A percentile compares a stretch with the other conserved stretches of the same genome.
Conservation (phyloP, 2,329 filamentous ascomycete species). For the Pseudogymnoascus destructans region DNA sequence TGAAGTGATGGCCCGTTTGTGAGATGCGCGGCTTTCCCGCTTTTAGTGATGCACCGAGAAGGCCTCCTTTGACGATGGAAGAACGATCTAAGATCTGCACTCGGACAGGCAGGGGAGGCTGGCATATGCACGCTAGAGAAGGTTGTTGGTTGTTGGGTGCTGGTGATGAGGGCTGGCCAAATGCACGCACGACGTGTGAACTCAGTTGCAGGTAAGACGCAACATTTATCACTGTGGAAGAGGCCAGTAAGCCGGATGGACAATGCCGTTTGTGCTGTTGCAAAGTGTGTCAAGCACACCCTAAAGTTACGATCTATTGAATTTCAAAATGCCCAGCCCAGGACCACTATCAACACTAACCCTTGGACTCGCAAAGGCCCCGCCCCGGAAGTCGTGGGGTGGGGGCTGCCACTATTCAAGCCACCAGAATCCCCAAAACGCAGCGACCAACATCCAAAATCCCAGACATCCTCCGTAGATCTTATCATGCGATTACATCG, state of each 20-base stretch:
- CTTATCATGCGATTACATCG: neutral
- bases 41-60: neutral
- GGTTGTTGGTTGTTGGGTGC: conserved; percentile 1
- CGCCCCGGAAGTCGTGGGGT: neutral
- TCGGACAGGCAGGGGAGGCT: neutral
- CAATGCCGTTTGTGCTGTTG: neutral
- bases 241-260: neutral
- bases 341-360: conserved; percentile 7
- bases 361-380: neutral
- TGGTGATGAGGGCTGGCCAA: neutral
- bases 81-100: conserved; percentile 1
- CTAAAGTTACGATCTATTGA: conserved; percentile 2
- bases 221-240: neutral
- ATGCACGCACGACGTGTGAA: neutral
- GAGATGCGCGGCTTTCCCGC: neutral
- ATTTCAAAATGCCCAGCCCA: neutral
- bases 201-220: neutral
- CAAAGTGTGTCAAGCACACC: neutral
- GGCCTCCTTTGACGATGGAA: neutral
- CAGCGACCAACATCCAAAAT: neutral
- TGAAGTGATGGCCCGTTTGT: neutral
- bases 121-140: conserved; percentile 1
- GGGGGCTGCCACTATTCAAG: neutral
- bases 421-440: neutral
- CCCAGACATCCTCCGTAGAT: neutral